phyloP scores from a whole-genome alignment of 306 rosid genomes.

The Dryas drummondii region DNA sequence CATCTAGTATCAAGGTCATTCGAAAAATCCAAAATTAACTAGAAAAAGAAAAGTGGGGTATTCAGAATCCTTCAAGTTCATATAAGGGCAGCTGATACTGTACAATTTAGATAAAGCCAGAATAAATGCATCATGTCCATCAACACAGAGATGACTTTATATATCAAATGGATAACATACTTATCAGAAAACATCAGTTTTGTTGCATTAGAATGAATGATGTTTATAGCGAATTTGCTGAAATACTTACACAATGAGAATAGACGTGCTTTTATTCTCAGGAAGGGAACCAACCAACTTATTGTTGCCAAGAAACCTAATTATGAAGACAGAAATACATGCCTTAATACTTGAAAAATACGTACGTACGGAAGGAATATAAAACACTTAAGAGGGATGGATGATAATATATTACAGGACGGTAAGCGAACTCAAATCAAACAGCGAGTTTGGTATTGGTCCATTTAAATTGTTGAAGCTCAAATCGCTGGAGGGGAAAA shows the following conservation, averaged over 20 bases:
- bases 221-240: background rate
- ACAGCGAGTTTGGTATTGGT: conserved; percentile 54
- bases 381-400: conserved; percentile 1
- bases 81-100: background rate
- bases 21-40: background rate
- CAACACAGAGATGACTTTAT: background rate
- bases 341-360: conserved; percentile 14
- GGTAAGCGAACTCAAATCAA: conserved; percentile 55
- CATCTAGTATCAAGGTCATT: background rate
- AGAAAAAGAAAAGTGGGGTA: background rate
- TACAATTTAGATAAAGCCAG: background rate
- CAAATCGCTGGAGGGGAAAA: conserved; percentile 56
- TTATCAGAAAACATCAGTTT: background rate
- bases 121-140: background rate
- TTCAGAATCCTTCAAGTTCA: background rate
- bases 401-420: conserved; percentile 51
- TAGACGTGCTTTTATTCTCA: conserved; percentile 41
- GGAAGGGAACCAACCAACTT: conserved; percentile 63
- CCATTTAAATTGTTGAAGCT: conserved; percentile 84
- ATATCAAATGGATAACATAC: background rate
- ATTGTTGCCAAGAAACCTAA: conserved; percentile 84
- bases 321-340: conserved; percentile 7
- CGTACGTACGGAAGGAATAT: conserved; percentile 3
- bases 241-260: conserved; percentile 55
- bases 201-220: background rate